Percentiles rank a stretch among this genome's conserved stretches.
These are phyloP conservation scores for Paracorniculantispora psalliotae DNA, from an alignment of 2,329 filamentous ascomycete genomes.

Conservation along the genomic window DNA sequence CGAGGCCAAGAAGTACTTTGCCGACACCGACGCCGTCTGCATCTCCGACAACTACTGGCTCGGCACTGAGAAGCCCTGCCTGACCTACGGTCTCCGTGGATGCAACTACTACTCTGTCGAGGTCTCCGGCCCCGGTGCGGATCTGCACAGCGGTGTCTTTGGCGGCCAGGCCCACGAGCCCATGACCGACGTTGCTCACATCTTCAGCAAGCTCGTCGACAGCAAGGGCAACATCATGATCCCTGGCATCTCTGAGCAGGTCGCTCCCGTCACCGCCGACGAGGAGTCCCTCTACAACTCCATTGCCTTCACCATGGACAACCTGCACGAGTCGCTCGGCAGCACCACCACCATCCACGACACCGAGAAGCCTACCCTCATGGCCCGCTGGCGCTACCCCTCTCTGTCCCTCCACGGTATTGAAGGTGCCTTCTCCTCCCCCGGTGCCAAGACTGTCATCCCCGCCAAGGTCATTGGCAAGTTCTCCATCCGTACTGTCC, in stretches of 20 bases:
- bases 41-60: conserved; percentile 99
- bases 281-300: conserved; percentile 82
- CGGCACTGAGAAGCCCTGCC: conserved; percentile 94
- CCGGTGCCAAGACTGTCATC: conserved; percentile 97
- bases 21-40: conserved; percentile 91
- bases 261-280: conserved; percentile 79
- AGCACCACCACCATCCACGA: conserved; percentile 81
- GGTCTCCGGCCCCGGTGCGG: conserved; percentile 83
- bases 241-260: conserved; percentile 88
- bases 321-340: conserved; percentile 85
- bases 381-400: conserved; percentile 93
- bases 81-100: conserved; percentile 94
- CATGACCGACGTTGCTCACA: conserved; percentile 88
- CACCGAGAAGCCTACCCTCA: conserved; percentile 87
- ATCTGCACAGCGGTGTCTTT: conserved; percentile 95
- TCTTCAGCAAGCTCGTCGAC: conserved; percentile 82
- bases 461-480: conserved; percentile 97
- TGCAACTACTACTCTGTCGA: conserved; percentile 97
- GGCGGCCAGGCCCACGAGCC: conserved; percentile 95
- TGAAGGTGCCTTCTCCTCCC: conserved; percentile 88
- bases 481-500: conserved; percentile 96
- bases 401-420: conserved; percentile 92
- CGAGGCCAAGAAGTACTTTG: conserved; percentile 92
- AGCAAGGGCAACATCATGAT: conserved; percentile 89
- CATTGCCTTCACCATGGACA: conserved; percentile 95